Conservation (phyloP, 2,329 filamentous ascomycete genomes). For the Colletotrichum echinochloae region DNA sequence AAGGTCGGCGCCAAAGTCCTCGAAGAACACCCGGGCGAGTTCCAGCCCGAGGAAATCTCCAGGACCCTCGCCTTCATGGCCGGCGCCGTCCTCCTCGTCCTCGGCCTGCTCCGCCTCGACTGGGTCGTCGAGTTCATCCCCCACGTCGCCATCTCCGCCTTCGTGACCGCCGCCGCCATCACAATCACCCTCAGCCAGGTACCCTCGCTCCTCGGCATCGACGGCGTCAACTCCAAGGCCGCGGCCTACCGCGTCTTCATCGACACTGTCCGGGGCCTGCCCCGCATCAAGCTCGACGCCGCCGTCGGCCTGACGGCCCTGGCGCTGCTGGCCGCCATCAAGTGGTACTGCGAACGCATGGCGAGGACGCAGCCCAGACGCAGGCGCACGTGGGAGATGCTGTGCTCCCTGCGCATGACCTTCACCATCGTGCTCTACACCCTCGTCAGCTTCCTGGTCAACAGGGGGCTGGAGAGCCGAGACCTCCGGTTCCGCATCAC, state of each 20-base stretch:
- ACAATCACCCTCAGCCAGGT: slow-evolving; percentile 64
- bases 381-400: slow-evolving; percentile 77
- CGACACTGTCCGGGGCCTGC: slow-evolving; percentile 60
- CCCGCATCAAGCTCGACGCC: slow-evolving; percentile 71
- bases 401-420: slow-evolving; percentile 79
- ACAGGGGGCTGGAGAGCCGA: slow-evolving; percentile 62
- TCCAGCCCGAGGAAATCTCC: slow-evolving; percentile 52
- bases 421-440: slow-evolving; percentile 83
- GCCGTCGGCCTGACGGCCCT: slow-evolving; percentile 79
- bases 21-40: slow-evolving; percentile 48
- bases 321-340: slow-evolving; percentile 73
- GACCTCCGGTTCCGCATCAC: slow-evolving; percentile 71
- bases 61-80: slow-evolving; percentile 61
- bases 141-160: slow-evolving; percentile 64
- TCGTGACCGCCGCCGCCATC: slow-evolving; percentile 66
- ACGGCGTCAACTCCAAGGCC: slow-evolving; percentile 61
- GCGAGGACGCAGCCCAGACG: slow-evolving; percentile 70
- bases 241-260: slow-evolving; percentile 64
- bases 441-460: slow-evolving; percentile 76
- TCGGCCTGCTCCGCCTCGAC: slow-evolving; percentile 63
- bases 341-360: slow-evolving; percentile 64
- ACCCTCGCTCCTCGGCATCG: slow-evolving; percentile 63
- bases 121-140: slow-evolving; percentile 68
- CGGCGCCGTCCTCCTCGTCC: slow-evolving; percentile 61
- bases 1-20: slow-evolving; percentile 56